Percentiles rank a stretch among this genome's conserved stretches.
Evolutionary conservation across 306 rosid genomes (phyloP).

Genomic region (Macrotyloma uniflorum): DNA sequence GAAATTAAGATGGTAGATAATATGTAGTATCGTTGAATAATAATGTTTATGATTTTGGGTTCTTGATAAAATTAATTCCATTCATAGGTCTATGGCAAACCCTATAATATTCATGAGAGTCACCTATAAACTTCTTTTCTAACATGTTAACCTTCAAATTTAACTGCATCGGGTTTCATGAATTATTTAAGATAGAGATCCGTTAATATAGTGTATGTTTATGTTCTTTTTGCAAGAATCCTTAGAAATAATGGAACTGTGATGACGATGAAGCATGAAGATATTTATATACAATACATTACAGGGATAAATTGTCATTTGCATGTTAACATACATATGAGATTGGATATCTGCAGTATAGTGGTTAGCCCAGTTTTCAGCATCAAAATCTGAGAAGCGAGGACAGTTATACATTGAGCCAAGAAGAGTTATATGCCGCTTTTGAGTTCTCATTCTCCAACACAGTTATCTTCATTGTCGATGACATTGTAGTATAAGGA

Average conservation of each 20-base stretch:
- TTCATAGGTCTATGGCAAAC: too few species aligned
- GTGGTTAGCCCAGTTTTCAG: constrained; percentile 30
- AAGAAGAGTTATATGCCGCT: not conserved
- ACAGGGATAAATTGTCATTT: not conserved
- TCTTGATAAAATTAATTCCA: not conserved
- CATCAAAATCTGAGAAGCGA: not conserved
- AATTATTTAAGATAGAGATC: not conserved
- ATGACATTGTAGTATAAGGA: constrained; percentile 77
- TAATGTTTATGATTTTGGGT: not conserved
- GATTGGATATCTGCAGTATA: not conserved
- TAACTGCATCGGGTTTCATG: not conserved
- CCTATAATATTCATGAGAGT: too few species aligned
- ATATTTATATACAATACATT: constrained; percentile 36
- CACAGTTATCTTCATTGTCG: constrained; percentile 56
- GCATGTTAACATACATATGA: constrained; percentile 1
- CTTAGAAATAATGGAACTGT: not conserved
- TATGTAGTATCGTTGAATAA: not conserved
- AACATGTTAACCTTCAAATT: not conserved
- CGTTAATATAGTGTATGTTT: not conserved
- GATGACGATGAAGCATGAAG: not conserved
- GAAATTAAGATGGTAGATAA: too few species aligned
- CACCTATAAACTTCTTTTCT: not conserved
- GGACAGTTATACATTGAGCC: not conserved
- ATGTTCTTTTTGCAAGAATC: not conserved
- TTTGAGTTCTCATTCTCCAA: constrained; percentile 36